A percentile compares a stretch with the other conserved stretches of the same genome.
These are phyloP conservation scores for Yamadazyma songkhlaensis DNA, from an alignment of 1,139 yeast species.

Conservation along the genomic window DNA sequence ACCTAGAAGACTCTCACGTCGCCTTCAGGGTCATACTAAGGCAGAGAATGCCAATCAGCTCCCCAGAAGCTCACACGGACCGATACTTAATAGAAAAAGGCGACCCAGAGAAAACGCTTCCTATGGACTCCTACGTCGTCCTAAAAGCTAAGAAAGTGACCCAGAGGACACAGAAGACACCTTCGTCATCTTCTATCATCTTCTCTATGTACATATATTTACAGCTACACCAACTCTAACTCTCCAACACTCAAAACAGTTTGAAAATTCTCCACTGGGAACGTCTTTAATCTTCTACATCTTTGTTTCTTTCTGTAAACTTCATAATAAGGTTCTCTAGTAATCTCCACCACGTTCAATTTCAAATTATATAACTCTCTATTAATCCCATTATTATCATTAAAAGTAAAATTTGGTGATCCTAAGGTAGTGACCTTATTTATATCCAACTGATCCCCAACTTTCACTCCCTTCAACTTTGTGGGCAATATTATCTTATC, in stretches of 20 bases:
- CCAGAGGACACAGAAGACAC: no score
- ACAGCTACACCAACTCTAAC: slow-evolving; percentile 41
- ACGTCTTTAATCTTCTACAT: slow-evolving; percentile 79
- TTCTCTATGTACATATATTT: no score
- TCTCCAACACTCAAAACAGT: slow-evolving; percentile 82
- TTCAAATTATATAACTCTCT: slow-evolving; percentile 52
- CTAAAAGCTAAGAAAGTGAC: no score
- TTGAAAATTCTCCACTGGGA: slow-evolving; percentile 72
- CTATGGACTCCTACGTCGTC: no score
- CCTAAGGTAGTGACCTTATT: slow-evolving; percentile 81
- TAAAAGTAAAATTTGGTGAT: slow-evolving; percentile 72
- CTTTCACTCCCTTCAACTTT: slow-evolving; percentile 66
- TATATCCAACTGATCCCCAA: slow-evolving; percentile 76
- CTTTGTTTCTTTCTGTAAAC: slow-evolving; percentile 67
- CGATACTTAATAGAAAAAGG: no score
- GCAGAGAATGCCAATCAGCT: no score
- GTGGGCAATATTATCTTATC: slow-evolving; percentile 80
- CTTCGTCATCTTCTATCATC: no score
- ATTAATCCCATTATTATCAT: slow-evolving; percentile 34
- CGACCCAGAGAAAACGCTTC: no score
- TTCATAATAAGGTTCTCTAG: slow-evolving; percentile 72
- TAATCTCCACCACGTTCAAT: slow-evolving; percentile 83
- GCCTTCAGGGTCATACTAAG: no score
- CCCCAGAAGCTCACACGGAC: no score
- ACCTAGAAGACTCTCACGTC: no score